Percentiles rank a stretch among this genome's conserved stretches.
Evolutionary conservation across 169 alveolate species (phyloP).

Genomic region (Plasmodium coatneyi): DNA sequence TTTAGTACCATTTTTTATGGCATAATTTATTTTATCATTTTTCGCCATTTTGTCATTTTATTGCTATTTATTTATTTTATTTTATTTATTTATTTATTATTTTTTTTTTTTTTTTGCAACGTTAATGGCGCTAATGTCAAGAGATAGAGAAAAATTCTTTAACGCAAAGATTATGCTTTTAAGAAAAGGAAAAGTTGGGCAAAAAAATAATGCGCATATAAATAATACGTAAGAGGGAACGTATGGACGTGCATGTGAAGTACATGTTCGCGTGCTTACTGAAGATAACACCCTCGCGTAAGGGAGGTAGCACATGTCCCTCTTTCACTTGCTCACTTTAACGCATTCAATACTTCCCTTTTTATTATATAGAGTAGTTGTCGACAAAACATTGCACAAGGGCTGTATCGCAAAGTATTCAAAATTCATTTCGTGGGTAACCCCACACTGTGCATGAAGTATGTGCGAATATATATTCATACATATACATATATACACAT

Average conservation of each 20-base stretch:
- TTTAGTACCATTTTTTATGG: not conserved
- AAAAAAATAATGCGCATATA: not conserved
- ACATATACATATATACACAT: not conserved
- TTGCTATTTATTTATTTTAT: not conserved
- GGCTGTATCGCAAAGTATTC: not conserved
- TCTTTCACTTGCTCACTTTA: not conserved
- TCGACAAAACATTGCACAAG: not conserved
- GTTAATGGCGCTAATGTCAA: not conserved
- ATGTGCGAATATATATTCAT: not conserved
- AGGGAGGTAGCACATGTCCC: not conserved
- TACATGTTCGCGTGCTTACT: not conserved
- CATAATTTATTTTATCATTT: not conserved
- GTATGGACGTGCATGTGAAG: not conserved
- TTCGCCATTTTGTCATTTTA: not conserved
- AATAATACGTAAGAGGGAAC: not conserved
- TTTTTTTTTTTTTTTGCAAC: not conserved
- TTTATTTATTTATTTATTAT: not conserved
- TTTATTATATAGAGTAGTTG: not conserved
- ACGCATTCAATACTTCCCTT: not conserved
- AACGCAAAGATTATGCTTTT: constrained; percentile 16
- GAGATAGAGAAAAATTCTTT: constrained; percentile 31
- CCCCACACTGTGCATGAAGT: not conserved
- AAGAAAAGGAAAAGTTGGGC: not conserved
- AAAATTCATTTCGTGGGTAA: not conserved
- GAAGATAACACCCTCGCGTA: not conserved